A percentile compares a stretch with the other conserved stretches of the same genome.
phyloP scores from a whole-genome alignment of 2,329 filamentous ascomycete species.

The Clarireedia monteithiana region DNA sequence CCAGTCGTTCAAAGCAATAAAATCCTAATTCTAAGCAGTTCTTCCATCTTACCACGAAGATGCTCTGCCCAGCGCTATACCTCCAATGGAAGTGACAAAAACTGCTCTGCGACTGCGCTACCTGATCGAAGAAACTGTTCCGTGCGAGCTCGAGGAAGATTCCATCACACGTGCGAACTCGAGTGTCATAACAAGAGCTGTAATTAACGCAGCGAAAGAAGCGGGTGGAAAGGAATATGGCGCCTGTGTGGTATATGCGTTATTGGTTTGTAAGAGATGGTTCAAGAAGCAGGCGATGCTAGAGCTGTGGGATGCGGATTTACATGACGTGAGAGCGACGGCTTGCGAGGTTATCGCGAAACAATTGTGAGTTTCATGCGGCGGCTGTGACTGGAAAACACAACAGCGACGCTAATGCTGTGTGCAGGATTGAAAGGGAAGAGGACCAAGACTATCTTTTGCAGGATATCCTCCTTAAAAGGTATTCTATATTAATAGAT shows the following conservation, averaged over 20 bases:
- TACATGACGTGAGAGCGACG: slow-evolving; percentile 69
- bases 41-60: slow-evolving; percentile 56
- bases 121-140: slow-evolving; percentile 80
- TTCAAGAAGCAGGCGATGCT: slow-evolving; percentile 71
- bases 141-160: slow-evolving; percentile 77
- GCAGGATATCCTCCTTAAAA: slow-evolving; percentile 73
- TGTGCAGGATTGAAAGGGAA: slow-evolving; percentile 70
- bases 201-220: slow-evolving; percentile 72
- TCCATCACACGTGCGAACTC: slow-evolving; percentile 75
- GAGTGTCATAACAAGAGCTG: slow-evolving; percentile 70
- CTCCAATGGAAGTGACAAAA: slow-evolving; percentile 76
- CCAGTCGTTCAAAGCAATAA: background rate
- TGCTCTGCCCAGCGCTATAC: slow-evolving; percentile 56
- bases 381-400: background rate
- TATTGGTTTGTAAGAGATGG: slow-evolving; percentile 44
- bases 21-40: slow-evolving; percentile 40
- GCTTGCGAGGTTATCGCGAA: slow-evolving; percentile 94
- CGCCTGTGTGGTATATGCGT: slow-evolving; percentile 57
- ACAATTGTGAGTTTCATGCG: slow-evolving; percentile 40
- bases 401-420: background rate
- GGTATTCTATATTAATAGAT: slow-evolving; percentile 75
- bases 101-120: slow-evolving; percentile 84
- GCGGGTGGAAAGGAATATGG: slow-evolving; percentile 69
- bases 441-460: slow-evolving; percentile 73
- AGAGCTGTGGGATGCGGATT: slow-evolving; percentile 88